Evolutionary conservation across 495 filamentous ascomycete genomes (phyloP).

Genomic region (Hypoxylon rickii): DNA sequence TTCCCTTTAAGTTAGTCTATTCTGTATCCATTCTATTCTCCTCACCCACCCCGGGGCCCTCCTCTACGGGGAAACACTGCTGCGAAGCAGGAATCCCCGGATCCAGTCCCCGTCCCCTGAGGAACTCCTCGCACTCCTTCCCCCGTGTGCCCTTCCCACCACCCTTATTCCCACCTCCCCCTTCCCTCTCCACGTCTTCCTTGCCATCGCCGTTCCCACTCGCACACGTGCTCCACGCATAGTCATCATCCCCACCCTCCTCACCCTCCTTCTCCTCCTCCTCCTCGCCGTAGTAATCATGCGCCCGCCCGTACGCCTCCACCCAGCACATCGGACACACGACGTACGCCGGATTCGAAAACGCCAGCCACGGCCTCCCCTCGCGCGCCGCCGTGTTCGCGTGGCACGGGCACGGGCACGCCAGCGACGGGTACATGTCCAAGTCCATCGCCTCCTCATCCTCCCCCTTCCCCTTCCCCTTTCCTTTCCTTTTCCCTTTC

Average conservation of each 20-base stretch:
- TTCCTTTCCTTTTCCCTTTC: too few species aligned
- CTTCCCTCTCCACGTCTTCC: neutral
- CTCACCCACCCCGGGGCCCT: too few species aligned
- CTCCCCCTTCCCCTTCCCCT: too few species aligned
- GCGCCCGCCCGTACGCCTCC: conserved; percentile 24
- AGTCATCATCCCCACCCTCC: neutral
- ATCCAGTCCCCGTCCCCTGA: conserved; percentile 6
- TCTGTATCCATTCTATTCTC: neutral
- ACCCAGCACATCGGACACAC: conserved; percentile 22
- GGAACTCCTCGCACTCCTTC: conserved; percentile 6
- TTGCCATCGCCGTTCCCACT: neutral
- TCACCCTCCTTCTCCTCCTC: neutral
- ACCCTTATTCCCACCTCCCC: neutral
- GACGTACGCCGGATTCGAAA: conserved; percentile 13
- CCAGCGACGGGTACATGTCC: neutral
- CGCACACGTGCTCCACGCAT: neutral
- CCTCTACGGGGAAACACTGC: too few species aligned
- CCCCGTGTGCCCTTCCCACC: neutral
- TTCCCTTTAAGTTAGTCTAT: neutral
- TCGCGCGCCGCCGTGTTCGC: neutral
- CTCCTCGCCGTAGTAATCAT: neutral
- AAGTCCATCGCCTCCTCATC: too few species aligned
- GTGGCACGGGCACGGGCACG: conserved; percentile 23
- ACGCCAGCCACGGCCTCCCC: conserved; percentile 10
- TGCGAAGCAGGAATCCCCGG: conserved; percentile 10